Percentiles rank a stretch among this genome's conserved stretches.
These are phyloP conservation scores for Achaetomiella virescens DNA, from an alignment of 495 filamentous ascomycete species.

Conservation along the genomic window DNA sequence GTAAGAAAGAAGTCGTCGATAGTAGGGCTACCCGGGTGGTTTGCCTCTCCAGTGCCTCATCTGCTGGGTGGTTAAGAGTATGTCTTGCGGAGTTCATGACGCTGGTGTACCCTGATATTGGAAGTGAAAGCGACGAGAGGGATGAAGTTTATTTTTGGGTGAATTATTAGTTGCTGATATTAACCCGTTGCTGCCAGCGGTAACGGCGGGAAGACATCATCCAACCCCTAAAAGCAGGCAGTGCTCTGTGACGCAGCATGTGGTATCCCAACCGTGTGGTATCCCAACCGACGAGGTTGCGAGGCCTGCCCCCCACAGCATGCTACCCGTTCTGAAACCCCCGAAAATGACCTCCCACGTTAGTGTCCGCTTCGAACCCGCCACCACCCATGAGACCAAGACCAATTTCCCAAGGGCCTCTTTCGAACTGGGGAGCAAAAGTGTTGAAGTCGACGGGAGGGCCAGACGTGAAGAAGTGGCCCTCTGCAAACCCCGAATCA, in stretches of 20 bases:
- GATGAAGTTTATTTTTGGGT: too few relatives aligned
- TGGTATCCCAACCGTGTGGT: too few relatives aligned
- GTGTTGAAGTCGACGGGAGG: conserved; percentile 1
- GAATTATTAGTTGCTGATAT: too few relatives aligned
- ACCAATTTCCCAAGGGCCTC: not conserved
- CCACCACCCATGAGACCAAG: not conserved
- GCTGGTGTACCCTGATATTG: too few relatives aligned
- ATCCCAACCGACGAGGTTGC: too few relatives aligned
- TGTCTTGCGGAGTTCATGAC: too few relatives aligned
- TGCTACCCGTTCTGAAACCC: not conserved
- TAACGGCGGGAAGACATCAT: not conserved
- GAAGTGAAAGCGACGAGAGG: too few relatives aligned
- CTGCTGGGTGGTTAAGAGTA: too few relatives aligned
- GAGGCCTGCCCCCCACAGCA: not conserved
- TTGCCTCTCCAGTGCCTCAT: not conserved
- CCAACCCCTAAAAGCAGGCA: too few relatives aligned
- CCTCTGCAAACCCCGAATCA: conserved; percentile 6
- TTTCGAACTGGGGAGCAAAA: conserved; percentile 3
- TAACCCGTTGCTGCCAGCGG: not conserved
- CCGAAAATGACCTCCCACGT: not conserved
- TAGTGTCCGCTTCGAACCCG: not conserved
- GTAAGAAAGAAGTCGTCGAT: not conserved
- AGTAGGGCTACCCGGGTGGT: too few relatives aligned
- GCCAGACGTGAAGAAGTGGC: not conserved
- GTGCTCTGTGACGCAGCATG: too few relatives aligned